phyloP scores from a whole-genome alignment of 768 basidiomycete species.

The Gautieria morchelliformis region DNA sequence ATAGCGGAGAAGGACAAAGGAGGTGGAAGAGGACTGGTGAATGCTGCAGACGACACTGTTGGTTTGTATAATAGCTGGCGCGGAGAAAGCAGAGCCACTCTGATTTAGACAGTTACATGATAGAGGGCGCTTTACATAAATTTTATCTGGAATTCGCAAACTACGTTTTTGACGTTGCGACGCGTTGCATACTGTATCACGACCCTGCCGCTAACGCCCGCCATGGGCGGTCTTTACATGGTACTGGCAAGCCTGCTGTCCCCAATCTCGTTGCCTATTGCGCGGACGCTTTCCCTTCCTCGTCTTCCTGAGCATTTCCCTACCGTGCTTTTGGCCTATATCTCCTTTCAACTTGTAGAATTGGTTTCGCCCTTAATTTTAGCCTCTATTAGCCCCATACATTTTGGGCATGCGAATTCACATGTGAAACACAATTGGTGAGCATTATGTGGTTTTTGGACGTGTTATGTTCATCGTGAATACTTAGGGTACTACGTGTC shows the following conservation, averaged over 20 bases:
- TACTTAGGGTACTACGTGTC: slow-evolving; percentile 29
- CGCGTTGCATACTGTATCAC: too few species aligned
- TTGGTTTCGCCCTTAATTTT: slow-evolving; percentile 33
- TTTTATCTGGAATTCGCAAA: too few species aligned
- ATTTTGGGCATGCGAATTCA: slow-evolving; percentile 42
- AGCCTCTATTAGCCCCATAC: slow-evolving; percentile 36
- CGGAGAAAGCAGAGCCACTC: background rate
- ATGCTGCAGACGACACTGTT: slow-evolving; percentile 65
- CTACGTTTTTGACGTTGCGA: too few species aligned
- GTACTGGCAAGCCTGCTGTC: background rate
- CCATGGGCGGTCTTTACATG: background rate
- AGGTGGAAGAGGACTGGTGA: slow-evolving; percentile 36
- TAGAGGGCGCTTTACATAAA: background rate
- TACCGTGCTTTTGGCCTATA: slow-evolving; percentile 42
- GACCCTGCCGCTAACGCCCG: too few species aligned
- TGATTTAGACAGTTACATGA: too few species aligned
- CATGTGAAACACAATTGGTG: slow-evolving; percentile 22
- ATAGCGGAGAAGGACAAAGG: slow-evolving; percentile 26
- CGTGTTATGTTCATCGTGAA: background rate
- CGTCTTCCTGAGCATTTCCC: slow-evolving; percentile 47
- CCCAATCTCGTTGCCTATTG: slow-evolving; percentile 17
- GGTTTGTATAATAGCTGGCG: slow-evolving; percentile 68
- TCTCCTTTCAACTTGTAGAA: slow-evolving; percentile 50
- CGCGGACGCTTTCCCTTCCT: slow-evolving; percentile 34
- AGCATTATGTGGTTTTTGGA: background rate